A percentile compares a stretch with the other conserved stretches of the same genome.
Evolutionary conservation across 129 eudicot genomes (phyloP).

Genomic region (Silybum marianum): DNA sequence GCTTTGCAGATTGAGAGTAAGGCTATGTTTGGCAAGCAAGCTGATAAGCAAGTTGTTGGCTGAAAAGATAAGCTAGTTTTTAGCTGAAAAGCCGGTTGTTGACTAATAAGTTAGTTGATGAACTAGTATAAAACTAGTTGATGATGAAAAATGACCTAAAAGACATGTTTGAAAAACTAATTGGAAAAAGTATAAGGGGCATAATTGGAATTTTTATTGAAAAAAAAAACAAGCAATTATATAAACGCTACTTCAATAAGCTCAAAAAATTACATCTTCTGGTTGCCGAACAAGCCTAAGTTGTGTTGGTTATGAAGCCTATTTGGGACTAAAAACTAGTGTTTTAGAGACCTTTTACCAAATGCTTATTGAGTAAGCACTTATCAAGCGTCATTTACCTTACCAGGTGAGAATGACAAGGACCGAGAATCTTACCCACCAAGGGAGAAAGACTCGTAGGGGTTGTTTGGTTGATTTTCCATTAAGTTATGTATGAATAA

Average conservation of each 20-base stretch:
- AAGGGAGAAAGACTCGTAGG: too few relatives aligned
- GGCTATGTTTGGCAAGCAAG: background rate
- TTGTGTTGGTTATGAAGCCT: too few relatives aligned
- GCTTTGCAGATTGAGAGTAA: background rate
- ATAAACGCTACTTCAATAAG: background rate
- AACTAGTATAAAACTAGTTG: background rate
- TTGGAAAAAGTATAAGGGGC: background rate
- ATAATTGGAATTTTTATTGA: background rate
- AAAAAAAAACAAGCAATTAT: background rate
- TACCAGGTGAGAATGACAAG: too few relatives aligned
- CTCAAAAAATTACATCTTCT: background rate
- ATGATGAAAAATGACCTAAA: background rate
- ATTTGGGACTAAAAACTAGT: background rate
- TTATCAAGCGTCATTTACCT: too few relatives aligned
- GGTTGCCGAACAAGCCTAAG: too few relatives aligned
- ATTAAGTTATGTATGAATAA: too few relatives aligned
- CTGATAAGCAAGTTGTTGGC: background rate
- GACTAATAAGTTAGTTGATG: background rate
- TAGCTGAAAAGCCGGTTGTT: background rate
- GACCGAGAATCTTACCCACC: too few relatives aligned
- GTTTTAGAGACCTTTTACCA: too few relatives aligned
- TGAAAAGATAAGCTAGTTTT: background rate
- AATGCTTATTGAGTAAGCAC: too few relatives aligned
- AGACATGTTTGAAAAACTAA: background rate
- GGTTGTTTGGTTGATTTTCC: too few relatives aligned